Evolutionary conservation across 345 rosid genomes (phyloP).

Genomic region (Arabidopsis suecica): DNA sequence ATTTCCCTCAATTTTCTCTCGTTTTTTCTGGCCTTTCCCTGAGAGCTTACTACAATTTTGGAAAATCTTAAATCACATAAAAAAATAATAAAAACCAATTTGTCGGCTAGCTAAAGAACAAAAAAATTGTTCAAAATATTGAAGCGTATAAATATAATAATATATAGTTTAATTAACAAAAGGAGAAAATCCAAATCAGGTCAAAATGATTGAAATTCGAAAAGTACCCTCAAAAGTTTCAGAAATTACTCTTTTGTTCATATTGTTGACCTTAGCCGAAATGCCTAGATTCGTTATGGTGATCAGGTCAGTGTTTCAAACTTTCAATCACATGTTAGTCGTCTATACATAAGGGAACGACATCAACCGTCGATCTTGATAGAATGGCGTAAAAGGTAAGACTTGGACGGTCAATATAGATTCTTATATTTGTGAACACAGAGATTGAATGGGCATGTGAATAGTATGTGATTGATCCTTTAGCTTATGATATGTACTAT

Average conservation of each 20-base stretch:
- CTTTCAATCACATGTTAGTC: neutral
- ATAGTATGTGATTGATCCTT: neutral
- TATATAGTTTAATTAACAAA: neutral
- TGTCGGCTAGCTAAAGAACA: constrained; percentile 31
- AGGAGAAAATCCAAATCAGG: constrained; percentile 19
- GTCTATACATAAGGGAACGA: neutral
- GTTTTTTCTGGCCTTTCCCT: constrained; percentile 1
- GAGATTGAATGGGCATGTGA: neutral
- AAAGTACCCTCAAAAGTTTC: neutral
- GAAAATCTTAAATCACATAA: constrained; percentile 6
- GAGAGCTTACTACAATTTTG: neutral
- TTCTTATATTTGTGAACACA: neutral
- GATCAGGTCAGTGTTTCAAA: neutral
- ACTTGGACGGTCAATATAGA: constrained; percentile 14
- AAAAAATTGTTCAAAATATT: neutral
- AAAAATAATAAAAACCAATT: neutral
- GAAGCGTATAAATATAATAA: neutral
- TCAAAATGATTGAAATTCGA: constrained; percentile 17
- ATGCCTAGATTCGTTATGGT: neutral
- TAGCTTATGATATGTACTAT: neutral
- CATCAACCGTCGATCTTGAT: neutral
- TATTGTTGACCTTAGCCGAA: constrained; percentile 9
- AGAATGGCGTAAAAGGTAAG: neutral
- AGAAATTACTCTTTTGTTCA: constrained; percentile 6
- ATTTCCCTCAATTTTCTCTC: constrained; percentile 35